phyloP scores from a whole-genome alignment of 2,329 filamentous ascomycete species.

The Huntiella abstrusa region DNA sequence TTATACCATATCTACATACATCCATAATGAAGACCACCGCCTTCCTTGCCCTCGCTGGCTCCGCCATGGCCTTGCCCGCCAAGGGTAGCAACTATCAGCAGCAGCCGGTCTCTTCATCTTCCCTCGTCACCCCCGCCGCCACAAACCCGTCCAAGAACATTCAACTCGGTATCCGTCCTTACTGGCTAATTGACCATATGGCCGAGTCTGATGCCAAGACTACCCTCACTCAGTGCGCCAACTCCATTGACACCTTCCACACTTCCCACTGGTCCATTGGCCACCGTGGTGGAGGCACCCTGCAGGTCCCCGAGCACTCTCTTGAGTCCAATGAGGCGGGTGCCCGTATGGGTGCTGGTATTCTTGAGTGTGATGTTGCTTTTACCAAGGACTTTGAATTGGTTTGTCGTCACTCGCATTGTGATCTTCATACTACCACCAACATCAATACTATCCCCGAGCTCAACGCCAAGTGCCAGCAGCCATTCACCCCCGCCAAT shows the following conservation, averaged over 20 bases:
- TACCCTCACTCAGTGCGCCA: constrained; percentile 36
- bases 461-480: constrained; percentile 44
- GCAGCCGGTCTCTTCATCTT: background rate
- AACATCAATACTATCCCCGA: constrained; percentile 44
- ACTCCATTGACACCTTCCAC: constrained; percentile 29
- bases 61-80: constrained; percentile 2
- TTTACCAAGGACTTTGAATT: constrained; percentile 46
- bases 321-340: constrained; percentile 39
- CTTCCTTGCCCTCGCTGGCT: constrained; percentile 2
- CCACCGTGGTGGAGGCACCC: constrained; percentile 41
- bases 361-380: constrained; percentile 48
- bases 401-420: constrained; percentile 50
- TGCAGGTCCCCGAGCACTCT: constrained; percentile 48
- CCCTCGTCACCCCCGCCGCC: background rate
- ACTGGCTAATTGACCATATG: constrained; percentile 46
- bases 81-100: background rate
- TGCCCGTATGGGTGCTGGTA: constrained; percentile 46
- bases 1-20: background rate
- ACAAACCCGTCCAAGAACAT: constrained; percentile 25
- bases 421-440: constrained; percentile 50
- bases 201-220: constrained; percentile 36
- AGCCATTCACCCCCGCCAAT: constrained; percentile 38
- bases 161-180: constrained; percentile 43
- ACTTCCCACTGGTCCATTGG: constrained; percentile 38
- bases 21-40: constrained; percentile 4